Evolutionary conservation across 108 stramenopile species (phyloP), one percentile per base, ranked within the genome.

Genomic region (Cyclotella kingstonii): DNA sequence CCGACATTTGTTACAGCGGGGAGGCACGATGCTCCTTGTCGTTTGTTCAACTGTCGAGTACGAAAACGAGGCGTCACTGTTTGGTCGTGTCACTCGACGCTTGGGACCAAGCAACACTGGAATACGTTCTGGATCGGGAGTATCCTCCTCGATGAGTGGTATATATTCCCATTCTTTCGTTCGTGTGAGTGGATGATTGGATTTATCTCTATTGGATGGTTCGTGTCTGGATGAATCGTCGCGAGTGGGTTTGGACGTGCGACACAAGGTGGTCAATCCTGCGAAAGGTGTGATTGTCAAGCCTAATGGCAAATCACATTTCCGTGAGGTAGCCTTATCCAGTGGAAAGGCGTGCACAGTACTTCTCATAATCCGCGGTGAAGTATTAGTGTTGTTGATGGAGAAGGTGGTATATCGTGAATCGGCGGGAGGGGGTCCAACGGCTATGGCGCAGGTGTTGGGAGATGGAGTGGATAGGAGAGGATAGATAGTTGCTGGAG

Each of bases 1-100:
- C 26, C 65, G 36, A 56, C 92, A 93, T 35, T 72, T 59, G 41
- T 43, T 41, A 52, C 92, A 93, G 17, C 89, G 77, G 2, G 85
- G 86, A 25, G 85, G 84, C 3, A 40, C 38, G 15, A 76, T 46
- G n/a, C 64, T 18, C 30, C 54, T 12, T 6, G 11, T 8, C n/a
- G n/a, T n/a, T n/a, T n/a, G n/a, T n/a, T n/a, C n/a, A n/a, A n/a
- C n/a, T n/a, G n/a, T n/a, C n/a, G n/a, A n/a, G n/a, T n/a, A n/a
- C n/a, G n/a, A n/a, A n/a, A n/a, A n/a, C n/a, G n/a, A n/a, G n/a
- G n/a, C n/a, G n/a, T n/a, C n/a, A n/a, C n/a, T n/a, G 27, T 14
- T 46, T 12, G 21, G 19, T 6, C 25, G 47, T 41, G 23, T 6
- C 27, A 21, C 5, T 33, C 51, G 50, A 19, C n/a, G 2, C 10